A percentile compares a stretch with the other conserved stretches of the same genome.
Conservation (phyloP, 345 rosid genomes). For the Hibiscus mutabilis region DNA sequence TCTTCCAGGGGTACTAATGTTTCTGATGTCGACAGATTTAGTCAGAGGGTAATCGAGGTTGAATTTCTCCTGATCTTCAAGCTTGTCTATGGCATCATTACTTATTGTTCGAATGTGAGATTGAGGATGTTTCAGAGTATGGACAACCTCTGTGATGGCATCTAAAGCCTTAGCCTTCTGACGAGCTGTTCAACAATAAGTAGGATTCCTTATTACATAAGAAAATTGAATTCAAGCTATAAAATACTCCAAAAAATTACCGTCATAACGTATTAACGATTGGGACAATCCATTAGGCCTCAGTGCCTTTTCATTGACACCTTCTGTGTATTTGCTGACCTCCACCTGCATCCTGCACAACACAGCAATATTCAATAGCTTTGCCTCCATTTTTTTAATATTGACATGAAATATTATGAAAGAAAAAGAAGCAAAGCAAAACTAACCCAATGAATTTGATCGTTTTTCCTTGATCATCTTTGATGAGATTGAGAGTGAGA, state of each 20-base stretch:
- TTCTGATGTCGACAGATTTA: slow-evolving; percentile 22
- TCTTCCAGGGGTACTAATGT: slow-evolving; percentile 31
- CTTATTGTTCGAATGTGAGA: slow-evolving; percentile 38
- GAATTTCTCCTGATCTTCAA: slow-evolving; percentile 28
- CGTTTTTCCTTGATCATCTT: slow-evolving; percentile 66
- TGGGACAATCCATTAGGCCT: slow-evolving; percentile 88
- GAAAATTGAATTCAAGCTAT: not conserved
- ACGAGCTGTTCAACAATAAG: slow-evolving; percentile 51
- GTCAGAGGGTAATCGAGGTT: slow-evolving; percentile 36
- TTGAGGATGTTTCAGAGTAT: slow-evolving; percentile 57
- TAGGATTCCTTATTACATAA: not conserved
- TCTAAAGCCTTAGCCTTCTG: slow-evolving; percentile 75
- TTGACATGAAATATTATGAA: not conserved
- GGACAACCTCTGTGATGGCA: slow-evolving; percentile 83
- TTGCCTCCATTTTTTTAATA: not conserved
- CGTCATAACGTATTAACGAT: slow-evolving; percentile 87
- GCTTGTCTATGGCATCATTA: slow-evolving; percentile 20
- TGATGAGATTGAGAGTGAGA: slow-evolving; percentile 85
- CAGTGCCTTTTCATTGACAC: slow-evolving; percentile 54
- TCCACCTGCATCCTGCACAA: slow-evolving; percentile 91
- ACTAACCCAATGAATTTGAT: slow-evolving; percentile 88
- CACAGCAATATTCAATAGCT: not conserved
- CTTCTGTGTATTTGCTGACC: slow-evolving; percentile 96
- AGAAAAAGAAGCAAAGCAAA: not conserved
- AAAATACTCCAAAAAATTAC: slow-evolving; percentile 23